A percentile compares a stretch with the other conserved stretches of the same genome.
phyloP scores from a whole-genome alignment of 768 basidiomycete species.

The Dioszegia hungarica region DNA sequence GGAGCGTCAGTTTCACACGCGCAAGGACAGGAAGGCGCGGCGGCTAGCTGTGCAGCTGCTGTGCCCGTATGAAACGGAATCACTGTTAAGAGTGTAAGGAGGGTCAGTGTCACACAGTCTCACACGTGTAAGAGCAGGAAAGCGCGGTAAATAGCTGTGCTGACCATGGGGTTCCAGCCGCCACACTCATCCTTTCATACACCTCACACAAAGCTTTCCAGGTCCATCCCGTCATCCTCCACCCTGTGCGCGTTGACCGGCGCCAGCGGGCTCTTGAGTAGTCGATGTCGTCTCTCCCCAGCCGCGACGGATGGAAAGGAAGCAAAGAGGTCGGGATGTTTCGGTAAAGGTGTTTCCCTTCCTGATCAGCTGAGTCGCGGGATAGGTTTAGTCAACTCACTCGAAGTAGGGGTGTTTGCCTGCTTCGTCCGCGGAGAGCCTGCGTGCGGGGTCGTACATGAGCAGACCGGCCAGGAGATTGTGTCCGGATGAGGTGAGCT shows the following conservation, averaged over 20 bases:
- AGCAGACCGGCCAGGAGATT: conserved; percentile 76
- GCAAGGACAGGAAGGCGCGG: too few relatives aligned
- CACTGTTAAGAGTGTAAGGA: too few relatives aligned
- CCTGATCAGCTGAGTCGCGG: neutral
- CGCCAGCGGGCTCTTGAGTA: conserved; percentile 33
- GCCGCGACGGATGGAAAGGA: conserved; percentile 95
- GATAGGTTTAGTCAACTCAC: conserved; percentile 52
- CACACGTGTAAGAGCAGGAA: too few relatives aligned
- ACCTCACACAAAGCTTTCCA: conserved; percentile 28
- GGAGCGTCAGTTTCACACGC: too few relatives aligned
- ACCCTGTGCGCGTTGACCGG: conserved; percentile 23
- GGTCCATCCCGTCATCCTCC: conserved; percentile 23
- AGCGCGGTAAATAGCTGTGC: too few relatives aligned
- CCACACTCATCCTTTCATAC: neutral
- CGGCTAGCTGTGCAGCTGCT: too few relatives aligned
- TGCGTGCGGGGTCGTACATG: conserved; percentile 78
- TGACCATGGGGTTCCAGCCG: too few relatives aligned
- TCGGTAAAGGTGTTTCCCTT: conserved; percentile 90
- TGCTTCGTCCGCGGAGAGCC: conserved; percentile 86
- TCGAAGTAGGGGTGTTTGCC: conserved; percentile 85
- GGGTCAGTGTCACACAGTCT: too few relatives aligned
- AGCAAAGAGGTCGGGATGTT: conserved; percentile 90
- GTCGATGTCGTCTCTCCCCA: conserved; percentile 64
- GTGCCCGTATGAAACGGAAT: too few relatives aligned
- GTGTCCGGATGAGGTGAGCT: conserved; percentile 75